phyloP scores from a whole-genome alignment of 306 rosid genomes.

The Pterocarpus macrocarpus region DNA sequence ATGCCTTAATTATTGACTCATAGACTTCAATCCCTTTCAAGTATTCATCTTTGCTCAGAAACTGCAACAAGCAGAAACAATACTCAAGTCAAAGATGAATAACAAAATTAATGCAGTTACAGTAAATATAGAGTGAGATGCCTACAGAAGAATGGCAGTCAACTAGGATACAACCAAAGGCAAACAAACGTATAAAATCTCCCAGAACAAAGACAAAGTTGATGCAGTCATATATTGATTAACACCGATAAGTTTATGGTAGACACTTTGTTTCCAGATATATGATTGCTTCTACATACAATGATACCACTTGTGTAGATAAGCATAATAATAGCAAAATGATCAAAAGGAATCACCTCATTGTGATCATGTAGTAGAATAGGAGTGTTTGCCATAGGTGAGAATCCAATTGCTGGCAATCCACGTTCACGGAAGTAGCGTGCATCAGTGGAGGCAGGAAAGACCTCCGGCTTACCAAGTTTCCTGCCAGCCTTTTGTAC shows the following conservation, averaged over 20 bases:
- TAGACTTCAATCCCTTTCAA: conserved; percentile 82
- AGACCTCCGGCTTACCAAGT: conserved; percentile 86
- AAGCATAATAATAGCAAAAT: conserved; percentile 17
- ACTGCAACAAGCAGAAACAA: conserved; percentile 60
- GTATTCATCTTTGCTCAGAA: conserved; percentile 80
- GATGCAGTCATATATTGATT: conserved; percentile 5
- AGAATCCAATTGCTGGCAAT: conserved; percentile 91
- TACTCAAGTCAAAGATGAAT: conserved; percentile 28
- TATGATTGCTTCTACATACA: background rate
- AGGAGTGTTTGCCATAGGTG: conserved; percentile 96
- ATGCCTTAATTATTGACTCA: conserved; percentile 73
- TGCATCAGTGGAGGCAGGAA: conserved; percentile 90
- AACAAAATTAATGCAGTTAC: conserved; percentile 8
- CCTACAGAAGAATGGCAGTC: background rate
- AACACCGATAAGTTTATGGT: background rate
- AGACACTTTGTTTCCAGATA: background rate
- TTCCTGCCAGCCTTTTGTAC: conserved; percentile 79
- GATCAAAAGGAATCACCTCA: conserved; percentile 68
- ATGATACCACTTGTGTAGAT: conserved; percentile 8
- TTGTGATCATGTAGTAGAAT: conserved; percentile 93
- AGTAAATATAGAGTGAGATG: conserved; percentile 24
- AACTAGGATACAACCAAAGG: background rate
- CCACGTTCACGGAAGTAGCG: conserved; percentile 82
- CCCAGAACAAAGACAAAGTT: background rate
- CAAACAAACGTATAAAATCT: conserved; percentile 1